These are phyloP conservation scores for Rhododendron henanense DNA, from an alignment of 148 eudicot species.

Conservation along the genomic window DNA sequence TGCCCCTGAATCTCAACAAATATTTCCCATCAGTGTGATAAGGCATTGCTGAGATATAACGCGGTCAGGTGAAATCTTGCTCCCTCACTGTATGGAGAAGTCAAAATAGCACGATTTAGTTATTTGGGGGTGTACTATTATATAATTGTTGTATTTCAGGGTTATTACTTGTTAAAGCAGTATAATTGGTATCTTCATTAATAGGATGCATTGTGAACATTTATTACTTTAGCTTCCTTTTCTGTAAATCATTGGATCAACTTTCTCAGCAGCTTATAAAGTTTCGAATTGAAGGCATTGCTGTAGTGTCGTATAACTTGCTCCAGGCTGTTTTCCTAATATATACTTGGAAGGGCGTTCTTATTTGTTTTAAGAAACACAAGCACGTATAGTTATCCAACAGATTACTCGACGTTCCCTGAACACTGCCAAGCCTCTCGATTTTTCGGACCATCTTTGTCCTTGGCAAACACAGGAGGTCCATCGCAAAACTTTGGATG, in stretches of 20 bases:
- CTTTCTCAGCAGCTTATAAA: background rate
- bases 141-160: background rate
- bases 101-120: background rate
- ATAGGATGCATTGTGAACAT: slow-evolving; percentile 31
- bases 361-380: background rate
- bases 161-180: slow-evolving; percentile 12
- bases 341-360: background rate
- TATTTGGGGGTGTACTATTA: background rate
- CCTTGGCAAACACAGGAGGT: background rate
- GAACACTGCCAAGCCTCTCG: background rate
- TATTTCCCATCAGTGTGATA: slow-evolving; percentile 82
- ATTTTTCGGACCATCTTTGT: background rate
- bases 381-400: background rate
- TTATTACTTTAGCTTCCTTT: slow-evolving; percentile 21
- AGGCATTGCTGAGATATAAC: background rate
- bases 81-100: background rate
- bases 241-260: slow-evolving; percentile 34
- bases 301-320: background rate
- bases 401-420: background rate
- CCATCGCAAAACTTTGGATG: background rate
- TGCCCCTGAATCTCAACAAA: slow-evolving; percentile 93
- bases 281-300: background rate
- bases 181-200: slow-evolving; percentile 32
- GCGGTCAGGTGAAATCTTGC: background rate
- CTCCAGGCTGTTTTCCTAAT: background rate